Conservation (phyloP, 2,329 filamentous ascomycete species). For the Cladobotryum protrusum region DNA sequence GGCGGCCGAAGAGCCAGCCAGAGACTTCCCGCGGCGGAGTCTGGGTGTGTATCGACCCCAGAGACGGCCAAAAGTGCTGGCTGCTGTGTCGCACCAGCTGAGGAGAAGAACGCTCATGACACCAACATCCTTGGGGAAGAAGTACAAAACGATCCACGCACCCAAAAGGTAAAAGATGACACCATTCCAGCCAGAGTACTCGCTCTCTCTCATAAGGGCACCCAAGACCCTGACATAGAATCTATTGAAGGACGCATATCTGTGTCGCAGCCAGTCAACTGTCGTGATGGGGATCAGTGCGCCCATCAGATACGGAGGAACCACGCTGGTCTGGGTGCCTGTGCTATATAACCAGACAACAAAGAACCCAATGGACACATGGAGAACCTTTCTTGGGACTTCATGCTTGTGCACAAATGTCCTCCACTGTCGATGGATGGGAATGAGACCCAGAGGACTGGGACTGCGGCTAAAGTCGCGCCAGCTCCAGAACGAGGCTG, state of each 20-base stretch:
- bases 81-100: conserved; percentile 97
- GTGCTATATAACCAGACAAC: conserved; percentile 78
- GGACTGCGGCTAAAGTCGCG: conserved; percentile 85
- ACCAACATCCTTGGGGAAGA: conserved; percentile 89
- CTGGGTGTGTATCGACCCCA: conserved; percentile 86
- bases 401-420: conserved; percentile 94
- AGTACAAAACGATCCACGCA: conserved; percentile 76
- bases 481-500: conserved; percentile 65
- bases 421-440: conserved; percentile 87
- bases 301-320: conserved; percentile 78
- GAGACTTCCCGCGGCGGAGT: conserved; percentile 79
- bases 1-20: conserved; percentile 82
- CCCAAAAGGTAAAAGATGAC: conserved; percentile 96
- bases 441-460: conserved; percentile 87
- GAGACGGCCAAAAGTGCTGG: conserved; percentile 84
- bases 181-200: conserved; percentile 90
- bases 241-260: conserved; percentile 73
- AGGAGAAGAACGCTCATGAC: conserved; percentile 85
- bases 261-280: conserved; percentile 77
- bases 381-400: conserved; percentile 85
- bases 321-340: conserved; percentile 68
- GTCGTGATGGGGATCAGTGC: conserved; percentile 78
- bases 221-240: conserved; percentile 81
- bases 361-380: conserved; percentile 95
- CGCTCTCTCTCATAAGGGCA: conserved; percentile 93